A percentile compares a stretch with the other conserved stretches of the same genome.
Evolutionary conservation across 2,329 filamentous ascomycete genomes (phyloP).

Genomic region (Aspergillus latus): DNA sequence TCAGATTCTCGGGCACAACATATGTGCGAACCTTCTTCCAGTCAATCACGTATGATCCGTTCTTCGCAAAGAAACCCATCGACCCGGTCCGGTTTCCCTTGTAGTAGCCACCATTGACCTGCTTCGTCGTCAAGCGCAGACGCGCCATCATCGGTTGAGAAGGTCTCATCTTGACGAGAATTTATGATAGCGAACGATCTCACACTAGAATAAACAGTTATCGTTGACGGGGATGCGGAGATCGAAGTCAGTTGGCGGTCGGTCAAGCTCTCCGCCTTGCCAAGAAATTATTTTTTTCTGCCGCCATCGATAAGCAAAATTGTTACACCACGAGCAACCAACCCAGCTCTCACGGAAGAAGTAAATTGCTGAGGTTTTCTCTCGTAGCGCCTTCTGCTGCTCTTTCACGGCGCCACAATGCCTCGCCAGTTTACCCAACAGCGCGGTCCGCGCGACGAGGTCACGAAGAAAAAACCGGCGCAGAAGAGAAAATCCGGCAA

Average conservation of each 20-base stretch:
- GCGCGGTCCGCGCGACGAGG: slow-evolving; percentile 41
- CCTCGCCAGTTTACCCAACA: slow-evolving; percentile 43
- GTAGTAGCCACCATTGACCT: slow-evolving; percentile 92
- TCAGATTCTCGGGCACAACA: slow-evolving; percentile 69
- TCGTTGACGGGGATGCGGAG: slow-evolving; percentile 22
- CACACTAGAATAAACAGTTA: slow-evolving; percentile 13
- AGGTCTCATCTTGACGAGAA: slow-evolving; percentile 43
- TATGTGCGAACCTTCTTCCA: slow-evolving; percentile 89
- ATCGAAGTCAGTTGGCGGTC: slow-evolving; percentile 26
- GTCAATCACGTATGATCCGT: slow-evolving; percentile 69
- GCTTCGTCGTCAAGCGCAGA: slow-evolving; percentile 88
- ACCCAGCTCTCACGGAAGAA: slow-evolving; percentile 1
- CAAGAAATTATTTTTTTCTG: slow-evolving; percentile 36
- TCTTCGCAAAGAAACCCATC: slow-evolving; percentile 75
- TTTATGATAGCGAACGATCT: background rate
- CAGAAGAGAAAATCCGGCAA: slow-evolving; percentile 50
- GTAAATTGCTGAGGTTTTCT: slow-evolving; percentile 8
- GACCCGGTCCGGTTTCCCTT: slow-evolving; percentile 89
- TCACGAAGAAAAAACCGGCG: slow-evolving; percentile 47
- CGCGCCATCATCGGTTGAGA: slow-evolving; percentile 60
- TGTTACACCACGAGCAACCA: slow-evolving; percentile 14
- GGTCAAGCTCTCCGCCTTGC: slow-evolving; percentile 25
- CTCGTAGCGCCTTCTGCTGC: background rate
- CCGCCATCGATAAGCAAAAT: slow-evolving; percentile 27
- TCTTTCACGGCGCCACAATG: slow-evolving; percentile 30